A percentile compares a stretch with the other conserved stretches of the same genome.
phyloP scores from a whole-genome alignment of 1,284 basidiomycete species.

The Moniliophthora roreri region DNA sequence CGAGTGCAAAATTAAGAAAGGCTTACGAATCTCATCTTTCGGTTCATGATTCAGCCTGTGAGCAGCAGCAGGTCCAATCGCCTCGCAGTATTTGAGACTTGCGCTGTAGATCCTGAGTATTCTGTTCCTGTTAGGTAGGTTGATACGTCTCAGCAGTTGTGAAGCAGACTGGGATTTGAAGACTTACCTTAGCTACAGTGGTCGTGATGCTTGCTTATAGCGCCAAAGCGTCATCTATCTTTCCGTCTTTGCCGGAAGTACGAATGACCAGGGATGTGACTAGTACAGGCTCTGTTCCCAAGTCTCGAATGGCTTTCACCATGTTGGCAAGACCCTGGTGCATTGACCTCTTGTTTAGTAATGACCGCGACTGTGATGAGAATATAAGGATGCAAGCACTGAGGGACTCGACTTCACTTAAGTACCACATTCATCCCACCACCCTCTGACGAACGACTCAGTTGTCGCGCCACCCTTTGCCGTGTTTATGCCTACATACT shows the following conservation, averaged over 20 bases:
- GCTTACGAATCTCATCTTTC: background rate
- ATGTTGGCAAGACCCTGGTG: background rate
- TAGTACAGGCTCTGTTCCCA: background rate
- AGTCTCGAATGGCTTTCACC: background rate
- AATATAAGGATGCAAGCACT: background rate
- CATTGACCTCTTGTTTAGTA: background rate
- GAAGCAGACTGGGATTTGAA: too few species aligned
- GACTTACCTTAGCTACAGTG: background rate
- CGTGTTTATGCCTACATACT: background rate
- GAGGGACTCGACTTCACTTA: background rate
- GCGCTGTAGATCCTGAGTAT: background rate
- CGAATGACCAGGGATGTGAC: background rate
- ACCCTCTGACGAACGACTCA: background rate
- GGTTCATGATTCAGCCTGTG: background rate
- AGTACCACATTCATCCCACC: background rate
- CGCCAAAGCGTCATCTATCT: background rate
- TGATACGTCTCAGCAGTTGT: too few species aligned
- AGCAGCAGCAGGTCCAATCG: background rate
- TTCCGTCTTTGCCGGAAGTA: background rate
- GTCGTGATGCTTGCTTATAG: background rate
- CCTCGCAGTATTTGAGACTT: conserved; percentile 1
- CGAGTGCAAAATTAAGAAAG: background rate
- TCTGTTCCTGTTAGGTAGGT: background rate
- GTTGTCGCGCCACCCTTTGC: background rate
- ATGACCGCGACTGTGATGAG: background rate